Evolutionary conservation across 495 filamentous ascomycete genomes (phyloP).

Genomic region (Penicillium bovifimosum): DNA sequence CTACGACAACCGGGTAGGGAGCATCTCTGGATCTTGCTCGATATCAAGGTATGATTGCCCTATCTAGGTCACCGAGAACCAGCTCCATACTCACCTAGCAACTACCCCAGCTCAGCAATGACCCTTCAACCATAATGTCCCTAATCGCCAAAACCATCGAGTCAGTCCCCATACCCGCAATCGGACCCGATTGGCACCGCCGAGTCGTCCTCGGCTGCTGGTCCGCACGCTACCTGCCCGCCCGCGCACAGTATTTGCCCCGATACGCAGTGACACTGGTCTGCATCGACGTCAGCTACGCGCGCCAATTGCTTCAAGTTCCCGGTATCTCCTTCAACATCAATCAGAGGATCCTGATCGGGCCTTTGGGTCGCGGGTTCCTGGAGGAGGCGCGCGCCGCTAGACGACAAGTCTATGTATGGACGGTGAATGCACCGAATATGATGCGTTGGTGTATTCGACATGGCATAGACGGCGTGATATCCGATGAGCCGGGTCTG

Average conservation of each 20-base stretch:
- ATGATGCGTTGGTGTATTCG: slow-evolving; percentile 70
- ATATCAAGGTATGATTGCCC: slow-evolving; percentile 96
- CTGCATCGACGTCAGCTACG: slow-evolving; percentile 62
- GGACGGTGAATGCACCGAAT: slow-evolving; percentile 76
- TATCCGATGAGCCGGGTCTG: slow-evolving; percentile 51
- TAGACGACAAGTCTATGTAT: slow-evolving; percentile 59
- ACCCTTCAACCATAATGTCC: slow-evolving; percentile 63
- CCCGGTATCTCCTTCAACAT: slow-evolving; percentile 69
- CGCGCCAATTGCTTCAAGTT: slow-evolving; percentile 58
- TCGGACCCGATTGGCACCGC: slow-evolving; percentile 54
- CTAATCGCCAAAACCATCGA: slow-evolving; percentile 56
- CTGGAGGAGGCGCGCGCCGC: slow-evolving; percentile 50
- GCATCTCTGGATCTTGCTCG: slow-evolving; percentile 74
- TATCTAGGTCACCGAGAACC: too few species aligned
- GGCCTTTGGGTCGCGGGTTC: slow-evolving; percentile 58
- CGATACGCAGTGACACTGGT: slow-evolving; percentile 65
- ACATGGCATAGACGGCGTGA: slow-evolving; percentile 48
- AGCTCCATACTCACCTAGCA: too few species aligned
- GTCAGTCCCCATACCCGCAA: slow-evolving; percentile 38
- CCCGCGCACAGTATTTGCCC: slow-evolving; percentile 57
- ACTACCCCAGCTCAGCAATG: slow-evolving; percentile 62
- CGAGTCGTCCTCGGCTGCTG: slow-evolving; percentile 76
- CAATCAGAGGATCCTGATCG: slow-evolving; percentile 57
- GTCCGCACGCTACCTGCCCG: slow-evolving; percentile 62
- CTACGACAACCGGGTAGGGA: slow-evolving; percentile 55